Conservation (phyloP, 345 rosid genomes). For the Euphorbia peplus region DNA sequence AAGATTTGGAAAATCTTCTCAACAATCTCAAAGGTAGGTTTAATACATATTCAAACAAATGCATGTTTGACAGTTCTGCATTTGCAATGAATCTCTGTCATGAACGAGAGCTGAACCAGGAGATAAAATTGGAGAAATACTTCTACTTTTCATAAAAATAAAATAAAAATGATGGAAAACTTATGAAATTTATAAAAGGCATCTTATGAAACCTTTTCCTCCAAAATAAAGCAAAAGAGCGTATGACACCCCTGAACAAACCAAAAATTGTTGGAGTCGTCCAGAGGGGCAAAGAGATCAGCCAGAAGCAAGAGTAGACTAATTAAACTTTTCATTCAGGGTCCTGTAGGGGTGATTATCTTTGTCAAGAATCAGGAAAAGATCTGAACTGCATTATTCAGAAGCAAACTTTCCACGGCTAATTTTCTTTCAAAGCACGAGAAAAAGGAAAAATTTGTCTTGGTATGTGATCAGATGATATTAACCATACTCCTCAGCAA, state of each 20-base stretch:
- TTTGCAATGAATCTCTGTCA: not conserved
- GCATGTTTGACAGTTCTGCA: not conserved
- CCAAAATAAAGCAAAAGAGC: not conserved
- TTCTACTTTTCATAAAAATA: not conserved
- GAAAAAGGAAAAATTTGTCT: not conserved
- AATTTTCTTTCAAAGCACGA: not conserved
- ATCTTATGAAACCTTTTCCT: not conserved
- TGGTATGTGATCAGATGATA: not conserved
- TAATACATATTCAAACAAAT: not conserved
- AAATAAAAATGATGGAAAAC: not conserved
- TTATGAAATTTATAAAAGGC: not conserved
- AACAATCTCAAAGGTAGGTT: not conserved
- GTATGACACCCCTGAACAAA: not conserved
- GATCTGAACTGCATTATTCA: not conserved
- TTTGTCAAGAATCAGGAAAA: slow-evolving; percentile 1
- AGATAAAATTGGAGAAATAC: not conserved
- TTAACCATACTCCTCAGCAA: not conserved
- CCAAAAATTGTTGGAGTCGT: not conserved
- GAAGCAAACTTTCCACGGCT: not conserved
- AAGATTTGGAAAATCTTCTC: not conserved
- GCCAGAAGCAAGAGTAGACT: not conserved
- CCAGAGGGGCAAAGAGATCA: not conserved
- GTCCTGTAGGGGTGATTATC: not conserved
- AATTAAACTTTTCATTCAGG: slow-evolving; percentile 3
- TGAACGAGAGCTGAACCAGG: not conserved